Base-by-base conservation (phyloP, 1,139 yeast species). In the Arxiozyma heterogenica region DNA sequence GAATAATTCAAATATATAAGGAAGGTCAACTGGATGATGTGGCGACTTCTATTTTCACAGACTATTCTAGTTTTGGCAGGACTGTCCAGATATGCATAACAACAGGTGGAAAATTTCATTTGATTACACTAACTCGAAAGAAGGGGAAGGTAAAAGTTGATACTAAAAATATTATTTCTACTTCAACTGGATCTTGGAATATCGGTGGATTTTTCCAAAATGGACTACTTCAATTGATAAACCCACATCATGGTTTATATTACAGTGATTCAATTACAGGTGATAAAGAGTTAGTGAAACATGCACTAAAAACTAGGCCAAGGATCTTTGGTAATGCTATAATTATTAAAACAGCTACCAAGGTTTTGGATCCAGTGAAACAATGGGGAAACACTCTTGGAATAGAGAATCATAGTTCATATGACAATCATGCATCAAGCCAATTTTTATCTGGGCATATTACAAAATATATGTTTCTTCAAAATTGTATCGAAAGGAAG, bases 191-290 rank as follows among this genome's bases (percentile, higher is more conserved):
- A 23, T 18, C 41, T 7, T 49, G 12, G 21, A 43, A 25, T 22
- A 20, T 49, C 11, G 34, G 45, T 42, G 51, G 41, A 2, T 49
- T 42, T 22, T 30, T 17, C 23, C 51, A 49, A 22, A 43, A 49
- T 34, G 51, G 51, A 22, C 3, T 8, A 20, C 23, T 22, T 20
- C 46, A 43, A 17, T 17, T 42, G 21, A 30, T 49, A 7, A 34
- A 49, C 17, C 51, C 51, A 42, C 21, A 23, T 30, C 9, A 49
- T 21, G 51, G 51, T 15, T 25, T 48, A 25, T 21, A 21, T 34
- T 18, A 21, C 3, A 21, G 39, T 46, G 1, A 21, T 4, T 25
- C 22, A 21, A 6, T 34, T 15, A 18, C 20, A 20, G 42, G 25
- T 6, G 30, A 46, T 21, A 21, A 15, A 17, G 39, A 34, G 11